Base-by-base conservation (phyloP, 2,329 filamentous ascomycete genomes). In the Acrocalymma vagum region DNA sequence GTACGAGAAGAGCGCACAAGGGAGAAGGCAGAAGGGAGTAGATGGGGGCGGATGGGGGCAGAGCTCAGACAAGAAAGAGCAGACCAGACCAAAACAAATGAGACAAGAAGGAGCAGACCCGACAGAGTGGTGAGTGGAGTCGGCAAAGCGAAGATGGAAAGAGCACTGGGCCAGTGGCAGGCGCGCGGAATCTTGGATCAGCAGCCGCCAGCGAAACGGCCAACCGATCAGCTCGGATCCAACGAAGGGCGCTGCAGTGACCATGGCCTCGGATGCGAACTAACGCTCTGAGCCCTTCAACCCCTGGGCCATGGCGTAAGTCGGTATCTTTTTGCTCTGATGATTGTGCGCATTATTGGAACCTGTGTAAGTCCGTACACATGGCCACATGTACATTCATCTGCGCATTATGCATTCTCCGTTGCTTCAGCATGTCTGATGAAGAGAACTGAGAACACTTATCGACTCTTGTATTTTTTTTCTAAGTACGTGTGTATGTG, bases 81-180 rank as follows among this genome's bases (percentile, higher is more conserved):
- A 11, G 15, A 14, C 6, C 25, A 11, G 6, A 6, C 25, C 11
- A 13, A 27, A 14, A 13, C 25, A 27, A 11, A 27, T 13, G 15
- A 27, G 15, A 14, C 25, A 27, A 27, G 15, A 24, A 51, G 48
- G 25, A 27, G 29, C n/a, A 15, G 37, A 33, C 38, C 64, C 64
- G 64, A 62, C 60, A 55, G 58, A 15, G 34, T 55, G 64, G 64
- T 55, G 27, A 54, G 52, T 61, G 60, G 53, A 55, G 44, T 42
- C 47, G 43, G 55, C 56, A 51, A 48, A 49, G 53, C 35, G 38
- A 28, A 22, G n/a, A n/a, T n/a, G n/a, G n/a, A n/a, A n/a, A n/a
- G n/a, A n/a, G n/a, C n/a, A n/a, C n/a, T n/a, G n/a, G n/a, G 25
- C 24, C 45, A 41, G 42, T 42, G 46, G 38, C 38, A 47, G 30